phyloP scores from a whole-genome alignment of 1,139 yeast species.

The Kodamaea anthophila region DNA sequence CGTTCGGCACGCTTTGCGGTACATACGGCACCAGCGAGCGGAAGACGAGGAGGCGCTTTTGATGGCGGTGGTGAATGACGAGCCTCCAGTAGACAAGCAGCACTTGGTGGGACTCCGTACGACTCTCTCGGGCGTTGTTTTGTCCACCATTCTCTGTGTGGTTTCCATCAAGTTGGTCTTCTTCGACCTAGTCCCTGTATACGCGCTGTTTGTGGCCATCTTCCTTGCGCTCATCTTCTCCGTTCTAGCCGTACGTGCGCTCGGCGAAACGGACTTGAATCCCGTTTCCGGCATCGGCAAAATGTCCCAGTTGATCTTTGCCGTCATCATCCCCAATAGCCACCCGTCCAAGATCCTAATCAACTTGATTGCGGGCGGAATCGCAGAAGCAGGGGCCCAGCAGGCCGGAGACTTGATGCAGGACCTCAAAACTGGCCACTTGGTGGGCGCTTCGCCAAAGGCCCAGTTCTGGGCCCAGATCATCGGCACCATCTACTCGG shows the following conservation, averaged over 20 bases:
- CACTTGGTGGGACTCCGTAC: slow-evolving; percentile 47
- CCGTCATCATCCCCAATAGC: slow-evolving; percentile 65
- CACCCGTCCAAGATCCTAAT: slow-evolving; percentile 80
- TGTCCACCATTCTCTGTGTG: slow-evolving; percentile 64
- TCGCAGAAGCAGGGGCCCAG: slow-evolving; percentile 98
- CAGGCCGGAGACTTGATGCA: slow-evolving; percentile 99
- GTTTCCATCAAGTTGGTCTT: slow-evolving; percentile 60
- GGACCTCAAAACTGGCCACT: slow-evolving; percentile 90
- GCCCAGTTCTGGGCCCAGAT: slow-evolving; percentile 90
- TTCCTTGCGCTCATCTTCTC: slow-evolving; percentile 72
- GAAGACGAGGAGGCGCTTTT: slow-evolving; percentile 1
- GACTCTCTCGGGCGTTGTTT: slow-evolving; percentile 54
- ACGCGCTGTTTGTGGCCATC: slow-evolving; percentile 64
- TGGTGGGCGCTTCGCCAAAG: slow-evolving; percentile 84
- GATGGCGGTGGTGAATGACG: background rate
- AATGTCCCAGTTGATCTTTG: slow-evolving; percentile 82
- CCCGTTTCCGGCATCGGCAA: slow-evolving; percentile 98
- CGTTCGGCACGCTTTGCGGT: slow-evolving; percentile 10
- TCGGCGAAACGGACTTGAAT: slow-evolving; percentile 94
- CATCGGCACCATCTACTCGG: slow-evolving; percentile 81
- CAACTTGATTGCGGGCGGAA: slow-evolving; percentile 90
- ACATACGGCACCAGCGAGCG: slow-evolving; percentile 5
- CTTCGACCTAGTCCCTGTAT: slow-evolving; percentile 64
- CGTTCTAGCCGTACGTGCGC: slow-evolving; percentile 82
- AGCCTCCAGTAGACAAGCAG: no score